phyloP scores from a whole-genome alignment of 2,329 filamentous ascomycete genomes.

The Pseudonectria foliicola region DNA sequence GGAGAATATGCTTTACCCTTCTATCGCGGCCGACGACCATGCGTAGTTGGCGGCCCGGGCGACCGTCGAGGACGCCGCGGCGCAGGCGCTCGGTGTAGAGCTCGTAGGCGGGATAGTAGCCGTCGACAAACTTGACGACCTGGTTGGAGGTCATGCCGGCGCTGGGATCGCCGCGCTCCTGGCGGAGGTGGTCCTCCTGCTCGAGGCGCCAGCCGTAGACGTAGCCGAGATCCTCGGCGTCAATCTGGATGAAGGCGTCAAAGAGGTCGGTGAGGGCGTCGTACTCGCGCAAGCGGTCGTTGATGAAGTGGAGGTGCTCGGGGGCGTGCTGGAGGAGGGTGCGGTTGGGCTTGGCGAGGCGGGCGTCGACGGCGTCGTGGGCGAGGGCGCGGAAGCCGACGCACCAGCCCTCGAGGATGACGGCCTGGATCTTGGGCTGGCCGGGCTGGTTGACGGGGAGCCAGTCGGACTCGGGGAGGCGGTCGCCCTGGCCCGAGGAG shows the following conservation, averaged over 20 bases:
- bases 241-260: conserved; percentile 50
- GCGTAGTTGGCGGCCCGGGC: conserved; percentile 49
- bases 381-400: conserved; percentile 68
- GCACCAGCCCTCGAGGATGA: conserved; percentile 89
- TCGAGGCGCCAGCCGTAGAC: conserved; percentile 82
- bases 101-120: conserved; percentile 66
- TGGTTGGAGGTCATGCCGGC: conserved; percentile 77
- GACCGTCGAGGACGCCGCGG: conserved; percentile 45
- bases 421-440: conserved; percentile 47
- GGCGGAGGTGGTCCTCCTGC: conserved; percentile 67
- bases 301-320: conserved; percentile 44
- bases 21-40: conserved; percentile 55
- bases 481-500: conserved; percentile 69
- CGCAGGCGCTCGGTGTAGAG: conserved; percentile 56
- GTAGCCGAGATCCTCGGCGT: conserved; percentile 64
- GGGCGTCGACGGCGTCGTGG: conserved; percentile 42
- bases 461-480: conserved; percentile 58
- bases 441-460: conserved; percentile 44
- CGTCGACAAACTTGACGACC: conserved; percentile 65
- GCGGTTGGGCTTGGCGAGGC: conserved; percentile 43
- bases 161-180: conserved; percentile 46
- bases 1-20: conserved; percentile 48
- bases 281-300: conserved; percentile 40
- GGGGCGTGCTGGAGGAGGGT: conserved; percentile 41
- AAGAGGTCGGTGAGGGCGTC: conserved; percentile 42